Base-by-base conservation (phyloP, 225 moss, liverwort and hornwort genomes). In the Polytrichum commune region DNA sequence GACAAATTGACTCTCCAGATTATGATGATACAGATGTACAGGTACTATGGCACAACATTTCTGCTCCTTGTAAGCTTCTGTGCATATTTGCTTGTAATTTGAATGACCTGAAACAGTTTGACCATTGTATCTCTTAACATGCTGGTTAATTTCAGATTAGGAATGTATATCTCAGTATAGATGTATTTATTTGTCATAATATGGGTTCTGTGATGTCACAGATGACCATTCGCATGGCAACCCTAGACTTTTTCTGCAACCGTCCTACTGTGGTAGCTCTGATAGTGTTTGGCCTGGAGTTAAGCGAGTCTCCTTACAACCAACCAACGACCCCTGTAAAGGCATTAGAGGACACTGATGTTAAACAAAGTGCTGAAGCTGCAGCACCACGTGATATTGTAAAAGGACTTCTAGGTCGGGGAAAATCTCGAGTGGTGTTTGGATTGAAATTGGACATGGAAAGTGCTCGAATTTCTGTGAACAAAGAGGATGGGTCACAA, bases 171-270 rank as follows among this genome's bases (percentile, higher is more conserved):
- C 13, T 46, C 46, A 46, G 13, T 46, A 46, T 46, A 16, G 62
- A 62, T 23, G 62, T n/a, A 62, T 53, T 75, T 75, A 5, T 22
- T 46, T 46, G 13, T 46, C 46, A 46, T 46, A 46, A 13, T 46
- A 46, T 46, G 13, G 13, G 46, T 46, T 46, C 13, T 46, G 16
- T 46, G 46, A 13, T 46, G 24, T 20, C 67, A 68, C 93, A 96
- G 96, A 87, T 97, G 79, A 90, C 82, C 66, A 81, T 97, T 63
- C 91, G 90, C 56, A 94, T 97, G 93, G 86, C 97, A 76, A 94
- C 97, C 19, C 79, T 97, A 74, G 97, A 97, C 71, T 97, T 92
- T 72, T 97, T 97, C 82, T 97, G 97, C 88, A 97, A 94, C 81
- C 86, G 97, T 69, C 92, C 90, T 27, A 92, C 97, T 46, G 92